These are phyloP conservation scores for Phytophthora nicotianae DNA, from an alignment of 352 stramenopile genomes.

Conservation along the genomic window DNA sequence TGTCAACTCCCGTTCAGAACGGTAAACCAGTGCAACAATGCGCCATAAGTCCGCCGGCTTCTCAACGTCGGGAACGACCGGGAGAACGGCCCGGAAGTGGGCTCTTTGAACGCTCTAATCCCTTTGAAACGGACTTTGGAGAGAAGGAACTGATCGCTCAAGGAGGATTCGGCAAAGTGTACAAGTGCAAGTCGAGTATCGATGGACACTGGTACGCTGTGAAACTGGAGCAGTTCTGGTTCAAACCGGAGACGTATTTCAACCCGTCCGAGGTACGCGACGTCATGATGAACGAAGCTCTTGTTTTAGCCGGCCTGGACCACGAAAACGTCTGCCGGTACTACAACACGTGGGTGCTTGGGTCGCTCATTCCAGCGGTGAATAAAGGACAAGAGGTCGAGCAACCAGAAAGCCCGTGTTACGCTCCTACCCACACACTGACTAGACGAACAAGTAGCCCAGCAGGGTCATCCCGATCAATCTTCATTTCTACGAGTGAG, in stretches of 20 bases:
- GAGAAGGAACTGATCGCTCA: constrained; percentile 72
- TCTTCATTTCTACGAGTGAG: constrained; percentile 23
- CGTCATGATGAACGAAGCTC: constrained; percentile 93
- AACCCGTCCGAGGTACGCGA: constrained; percentile 81
- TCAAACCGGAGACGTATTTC: constrained; percentile 84
- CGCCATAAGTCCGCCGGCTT: constrained; percentile 7
- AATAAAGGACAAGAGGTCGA: constrained; percentile 29
- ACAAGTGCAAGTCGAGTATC: constrained; percentile 74
- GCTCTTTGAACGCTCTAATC: constrained; percentile 68
- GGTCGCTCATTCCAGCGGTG: constrained; percentile 67
- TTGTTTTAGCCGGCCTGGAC: constrained; percentile 90
- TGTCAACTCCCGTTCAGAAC: constrained; percentile 57
- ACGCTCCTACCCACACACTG: constrained; percentile 22
- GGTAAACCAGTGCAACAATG: constrained; percentile 20
- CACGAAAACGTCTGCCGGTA: constrained; percentile 96
- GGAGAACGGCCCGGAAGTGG: constrained; percentile 39
- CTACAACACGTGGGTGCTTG: constrained; percentile 84
- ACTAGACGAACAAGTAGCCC: constrained; percentile 30
- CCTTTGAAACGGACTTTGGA: constrained; percentile 82
- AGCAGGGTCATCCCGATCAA: constrained; percentile 18
- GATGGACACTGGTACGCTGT: constrained; percentile 80
- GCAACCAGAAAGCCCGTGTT: constrained; percentile 28
- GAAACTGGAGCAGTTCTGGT: constrained; percentile 85
- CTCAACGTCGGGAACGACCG: constrained; percentile 27
- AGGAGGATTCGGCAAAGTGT: constrained; percentile 81